These are phyloP conservation scores for Berberis thunbergii DNA, from an alignment of 164 flowering plant species.

Conservation along the genomic window DNA sequence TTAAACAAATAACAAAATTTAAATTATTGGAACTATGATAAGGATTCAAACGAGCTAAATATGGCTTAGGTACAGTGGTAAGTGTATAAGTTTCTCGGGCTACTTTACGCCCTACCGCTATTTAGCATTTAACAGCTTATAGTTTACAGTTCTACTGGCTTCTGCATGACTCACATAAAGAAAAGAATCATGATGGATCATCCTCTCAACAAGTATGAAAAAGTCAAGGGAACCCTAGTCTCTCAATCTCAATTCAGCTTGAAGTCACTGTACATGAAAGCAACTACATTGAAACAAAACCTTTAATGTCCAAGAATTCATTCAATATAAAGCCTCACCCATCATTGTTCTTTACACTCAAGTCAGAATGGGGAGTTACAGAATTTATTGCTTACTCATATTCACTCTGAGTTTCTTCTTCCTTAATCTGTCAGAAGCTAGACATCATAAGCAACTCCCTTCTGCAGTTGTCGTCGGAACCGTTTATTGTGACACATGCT, in stretches of 20 bases:
- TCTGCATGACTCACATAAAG: slow-evolving; percentile 35
- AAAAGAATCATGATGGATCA: slow-evolving; percentile 2
- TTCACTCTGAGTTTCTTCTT: slow-evolving; percentile 22
- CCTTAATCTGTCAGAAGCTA: slow-evolving; percentile 25
- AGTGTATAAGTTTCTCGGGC: no score
- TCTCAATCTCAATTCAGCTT: not conserved
- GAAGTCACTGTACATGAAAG: no score
- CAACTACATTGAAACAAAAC: not conserved
- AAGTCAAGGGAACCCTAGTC: not conserved
- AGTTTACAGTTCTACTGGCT: slow-evolving; percentile 37
- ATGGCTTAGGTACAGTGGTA: no score
- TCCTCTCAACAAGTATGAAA: not conserved
- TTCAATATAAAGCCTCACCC: slow-evolving; percentile 6
- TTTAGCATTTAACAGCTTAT: slow-evolving; percentile 15
- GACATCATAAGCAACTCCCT: slow-evolving; percentile 25
- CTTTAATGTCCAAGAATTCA: not conserved
- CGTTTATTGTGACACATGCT: slow-evolving; percentile 80
- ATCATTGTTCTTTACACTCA: not conserved
- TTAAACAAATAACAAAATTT: no score
- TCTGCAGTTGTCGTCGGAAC: slow-evolving; percentile 70
- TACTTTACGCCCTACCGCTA: no score
- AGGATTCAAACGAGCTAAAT: no score
- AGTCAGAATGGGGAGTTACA: slow-evolving; percentile 9
- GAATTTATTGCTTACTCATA: slow-evolving; percentile 22
- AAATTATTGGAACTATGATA: no score